phyloP scores from a whole-genome alignment of 1,139 yeast species.

The Debaryomyces psychrophilus region DNA sequence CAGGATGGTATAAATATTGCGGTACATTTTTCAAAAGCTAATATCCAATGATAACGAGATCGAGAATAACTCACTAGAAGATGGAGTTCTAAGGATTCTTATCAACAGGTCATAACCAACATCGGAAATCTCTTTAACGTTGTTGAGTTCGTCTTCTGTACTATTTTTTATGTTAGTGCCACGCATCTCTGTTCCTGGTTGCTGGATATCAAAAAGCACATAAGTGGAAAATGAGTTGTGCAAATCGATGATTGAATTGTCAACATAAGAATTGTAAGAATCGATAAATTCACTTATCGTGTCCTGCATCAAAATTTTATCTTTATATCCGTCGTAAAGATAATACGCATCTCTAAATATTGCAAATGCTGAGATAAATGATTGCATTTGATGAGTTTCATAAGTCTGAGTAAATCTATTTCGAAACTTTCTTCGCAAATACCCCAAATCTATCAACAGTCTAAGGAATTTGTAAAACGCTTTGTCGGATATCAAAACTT shows the following conservation, averaged over 20 bases:
- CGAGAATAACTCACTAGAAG: not conserved
- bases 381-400: slow-evolving; percentile 18
- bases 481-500: slow-evolving; percentile 23
- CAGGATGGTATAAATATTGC: not conserved
- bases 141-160: not conserved
- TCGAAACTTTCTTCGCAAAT: slow-evolving; percentile 13
- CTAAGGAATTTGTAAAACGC: slow-evolving; percentile 26
- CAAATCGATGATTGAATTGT: slow-evolving; percentile 1
- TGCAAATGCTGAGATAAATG: slow-evolving; percentile 17
- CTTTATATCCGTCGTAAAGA: slow-evolving; percentile 41
- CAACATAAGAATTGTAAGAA: not conserved
- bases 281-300: slow-evolving; percentile 2
- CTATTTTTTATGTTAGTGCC: not conserved
- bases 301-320: slow-evolving; percentile 19
- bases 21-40: not conserved
- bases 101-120: not conserved
- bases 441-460: slow-evolving; percentile 25
- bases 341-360: slow-evolving; percentile 21
- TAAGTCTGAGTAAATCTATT: slow-evolving; percentile 14
- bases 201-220: slow-evolving; percentile 12
- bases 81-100: not conserved
- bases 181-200: slow-evolving; percentile 10
- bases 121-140: not conserved
- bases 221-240: slow-evolving; percentile 12
- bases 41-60: slow-evolving; percentile 8